A percentile compares a stretch with the other conserved stretches of the same genome.
These are phyloP conservation scores for Candida tetrigidarum DNA, from an alignment of 1,139 yeast species.

Conservation along the genomic window DNA sequence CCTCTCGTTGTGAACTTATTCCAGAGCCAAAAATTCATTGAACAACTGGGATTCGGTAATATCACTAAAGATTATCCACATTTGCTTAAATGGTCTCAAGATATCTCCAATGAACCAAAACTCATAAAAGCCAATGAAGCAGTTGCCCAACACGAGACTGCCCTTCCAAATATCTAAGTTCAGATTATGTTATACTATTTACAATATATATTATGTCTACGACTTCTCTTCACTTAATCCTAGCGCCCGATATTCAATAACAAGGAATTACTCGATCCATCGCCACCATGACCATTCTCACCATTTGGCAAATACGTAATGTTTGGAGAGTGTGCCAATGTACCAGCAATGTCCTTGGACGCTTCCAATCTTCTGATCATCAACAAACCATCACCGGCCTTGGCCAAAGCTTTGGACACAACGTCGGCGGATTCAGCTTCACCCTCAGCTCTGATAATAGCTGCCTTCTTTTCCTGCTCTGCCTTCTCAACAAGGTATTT, in stretches of 20 bases:
- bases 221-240: no score
- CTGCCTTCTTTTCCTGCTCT: constrained; percentile 95
- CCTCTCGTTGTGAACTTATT: constrained; percentile 33
- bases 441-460: constrained; percentile 97
- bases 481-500: constrained; percentile 94
- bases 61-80: constrained; percentile 24
- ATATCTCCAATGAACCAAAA: constrained; percentile 23
- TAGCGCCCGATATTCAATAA: constrained; percentile 47
- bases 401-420: constrained; percentile 89
- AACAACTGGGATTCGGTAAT: constrained; percentile 12
- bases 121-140: constrained; percentile 25
- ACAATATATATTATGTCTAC: neutral
- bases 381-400: constrained; percentile 96
- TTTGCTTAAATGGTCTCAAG: constrained; percentile 29
- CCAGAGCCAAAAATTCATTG: constrained; percentile 9
- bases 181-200: neutral
- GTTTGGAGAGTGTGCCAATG: constrained; percentile 82
- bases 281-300: constrained; percentile 32
- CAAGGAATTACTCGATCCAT: constrained; percentile 37
- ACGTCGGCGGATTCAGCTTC: constrained; percentile 99
- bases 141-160: constrained; percentile 14
- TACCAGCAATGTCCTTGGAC: constrained; percentile 90
- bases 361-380: constrained; percentile 97
- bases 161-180: constrained; percentile 16
- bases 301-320: constrained; percentile 89